Percentiles rank a stretch among this genome's conserved stretches.
Conservation (phyloP, 2,329 filamentous ascomycete genomes). For the Penicillium sp. region DNA sequence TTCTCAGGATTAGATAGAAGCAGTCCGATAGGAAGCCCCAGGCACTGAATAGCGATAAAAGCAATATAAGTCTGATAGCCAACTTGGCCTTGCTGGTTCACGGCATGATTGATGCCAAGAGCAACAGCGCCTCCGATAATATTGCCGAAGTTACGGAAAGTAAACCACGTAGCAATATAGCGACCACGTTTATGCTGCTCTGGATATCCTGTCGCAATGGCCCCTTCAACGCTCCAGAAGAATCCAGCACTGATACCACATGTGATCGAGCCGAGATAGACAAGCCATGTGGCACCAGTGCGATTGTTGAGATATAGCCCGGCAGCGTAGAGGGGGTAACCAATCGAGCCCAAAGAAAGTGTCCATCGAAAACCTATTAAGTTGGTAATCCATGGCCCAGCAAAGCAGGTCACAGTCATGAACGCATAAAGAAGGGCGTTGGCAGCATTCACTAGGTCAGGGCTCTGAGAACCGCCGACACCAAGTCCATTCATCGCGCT, state of each 20-base stretch:
- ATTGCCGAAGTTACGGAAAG: constrained; percentile 46
- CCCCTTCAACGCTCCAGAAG: constrained; percentile 49
- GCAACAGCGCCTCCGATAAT: constrained; percentile 58
- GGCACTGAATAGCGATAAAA: constrained; percentile 54
- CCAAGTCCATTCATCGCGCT: constrained; percentile 50
- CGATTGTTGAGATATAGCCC: constrained; percentile 47
- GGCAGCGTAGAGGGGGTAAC: constrained; percentile 48
- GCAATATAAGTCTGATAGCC: constrained; percentile 47
- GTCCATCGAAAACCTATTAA: constrained; percentile 36
- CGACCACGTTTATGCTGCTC: constrained; percentile 24
- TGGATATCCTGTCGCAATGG: constrained; percentile 48
- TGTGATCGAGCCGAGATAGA: constrained; percentile 43
- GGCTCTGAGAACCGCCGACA: constrained; percentile 47
- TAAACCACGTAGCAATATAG: constrained; percentile 44
- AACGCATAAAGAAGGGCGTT: constrained; percentile 54
- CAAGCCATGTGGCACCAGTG: constrained; percentile 44
- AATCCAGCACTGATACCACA: constrained; percentile 47
- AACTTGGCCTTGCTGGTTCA: constrained; percentile 33
- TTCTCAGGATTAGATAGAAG: constrained; percentile 52
- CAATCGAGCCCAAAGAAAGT: constrained; percentile 49
- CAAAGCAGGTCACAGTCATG: constrained; percentile 51
- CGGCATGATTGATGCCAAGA: constrained; percentile 51
- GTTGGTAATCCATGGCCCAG: constrained; percentile 35
- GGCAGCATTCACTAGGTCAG: constrained; percentile 50
- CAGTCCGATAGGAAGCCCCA: constrained; percentile 49